These are phyloP conservation scores for Centrapalus pauciflorus DNA, from an alignment of 129 eudicot genomes.

Conservation along the genomic window DNA sequence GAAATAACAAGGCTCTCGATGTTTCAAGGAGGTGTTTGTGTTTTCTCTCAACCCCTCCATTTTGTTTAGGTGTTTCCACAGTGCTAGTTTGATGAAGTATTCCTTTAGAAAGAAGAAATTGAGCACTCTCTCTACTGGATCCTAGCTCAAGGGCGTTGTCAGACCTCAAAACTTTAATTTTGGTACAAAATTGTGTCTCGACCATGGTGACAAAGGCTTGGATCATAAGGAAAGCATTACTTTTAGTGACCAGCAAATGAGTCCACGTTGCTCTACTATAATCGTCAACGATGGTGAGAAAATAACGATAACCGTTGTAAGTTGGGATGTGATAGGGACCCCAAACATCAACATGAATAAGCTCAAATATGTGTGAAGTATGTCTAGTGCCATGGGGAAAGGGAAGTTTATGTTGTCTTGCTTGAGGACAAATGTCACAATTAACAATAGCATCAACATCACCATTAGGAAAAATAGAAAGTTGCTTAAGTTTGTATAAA, in stretches of 20 bases:
- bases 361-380: no score
- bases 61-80: no score
- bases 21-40: background rate
- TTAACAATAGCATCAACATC: background rate
- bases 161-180: no score
- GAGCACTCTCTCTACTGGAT: no score
- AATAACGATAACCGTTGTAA: background rate
- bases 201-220: background rate
- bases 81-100: no score
- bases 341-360: constrained; percentile 1
- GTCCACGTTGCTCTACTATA: constrained; percentile 5
- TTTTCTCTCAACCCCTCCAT: background rate
- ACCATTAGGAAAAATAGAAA: background rate
- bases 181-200: background rate
- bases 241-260: background rate
- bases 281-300: constrained; percentile 4
- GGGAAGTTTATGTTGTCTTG: no score
- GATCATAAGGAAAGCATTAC: background rate
- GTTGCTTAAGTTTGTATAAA: background rate
- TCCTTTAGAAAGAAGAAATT: no score
- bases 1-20: background rate
- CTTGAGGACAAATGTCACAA: background rate
- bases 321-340: background rate
- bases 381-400: no score
- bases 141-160: no score